Evolutionary conservation across 78 protist species (phyloP).

Genomic region (Dictyostelium firmibasis): DNA sequence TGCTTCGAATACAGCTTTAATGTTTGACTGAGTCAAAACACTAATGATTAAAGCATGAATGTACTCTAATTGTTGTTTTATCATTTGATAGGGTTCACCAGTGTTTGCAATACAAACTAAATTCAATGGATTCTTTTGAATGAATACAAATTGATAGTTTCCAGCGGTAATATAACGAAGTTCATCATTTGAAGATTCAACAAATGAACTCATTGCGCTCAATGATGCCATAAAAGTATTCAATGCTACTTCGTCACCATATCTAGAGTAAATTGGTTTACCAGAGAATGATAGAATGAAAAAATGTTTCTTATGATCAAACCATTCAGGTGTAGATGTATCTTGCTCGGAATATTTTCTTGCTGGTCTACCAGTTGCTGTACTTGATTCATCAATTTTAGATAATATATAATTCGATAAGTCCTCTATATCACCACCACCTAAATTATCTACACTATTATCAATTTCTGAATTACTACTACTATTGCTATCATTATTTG

Average conservation of each 20-base stretch:
- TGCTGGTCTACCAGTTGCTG: not conserved
- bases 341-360: constrained; percentile 55
- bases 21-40: constrained; percentile 64
- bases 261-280: constrained; percentile 71
- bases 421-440: not conserved
- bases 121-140: constrained; percentile 24
- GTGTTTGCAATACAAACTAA: constrained; percentile 55
- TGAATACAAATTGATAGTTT: constrained; percentile 39
- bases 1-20: constrained; percentile 62
- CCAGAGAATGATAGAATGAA: constrained; percentile 60
- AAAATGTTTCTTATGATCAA: constrained; percentile 64
- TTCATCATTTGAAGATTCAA: constrained; percentile 65
- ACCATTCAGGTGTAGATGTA: constrained; percentile 75
- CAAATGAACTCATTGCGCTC: constrained; percentile 80
- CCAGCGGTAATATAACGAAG: constrained; percentile 65
- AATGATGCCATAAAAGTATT: constrained; percentile 80
- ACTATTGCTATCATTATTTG: not conserved
- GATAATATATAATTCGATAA: not conserved
- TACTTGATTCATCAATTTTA: not conserved
- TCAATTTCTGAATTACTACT: not conserved
- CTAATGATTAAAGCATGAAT: constrained; percentile 41
- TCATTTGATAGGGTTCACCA: constrained; percentile 46
- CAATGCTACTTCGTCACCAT: constrained; percentile 80
- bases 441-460: not conserved
- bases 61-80: constrained; percentile 53